These are phyloP conservation scores for Trichoderma parareesei DNA, from an alignment of 495 filamentous ascomycete genomes.

Conservation along the genomic window DNA sequence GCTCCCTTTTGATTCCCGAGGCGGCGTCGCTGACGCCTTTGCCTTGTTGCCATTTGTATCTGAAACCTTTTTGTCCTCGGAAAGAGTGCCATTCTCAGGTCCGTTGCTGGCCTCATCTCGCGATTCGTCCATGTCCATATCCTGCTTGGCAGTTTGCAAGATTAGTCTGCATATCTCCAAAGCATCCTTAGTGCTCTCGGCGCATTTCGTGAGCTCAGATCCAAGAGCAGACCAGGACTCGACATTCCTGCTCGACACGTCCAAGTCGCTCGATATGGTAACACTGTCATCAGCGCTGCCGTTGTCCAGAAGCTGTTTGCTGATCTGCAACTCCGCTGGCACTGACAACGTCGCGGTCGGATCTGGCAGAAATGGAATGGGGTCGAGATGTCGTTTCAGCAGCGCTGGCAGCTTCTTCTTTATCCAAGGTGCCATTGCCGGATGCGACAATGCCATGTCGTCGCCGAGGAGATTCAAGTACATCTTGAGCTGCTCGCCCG, in stretches of 20 bases:
- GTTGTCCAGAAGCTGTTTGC: not conserved
- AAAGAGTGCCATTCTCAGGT: not conserved
- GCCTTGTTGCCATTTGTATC: not conserved
- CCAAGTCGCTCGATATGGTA: conserved; percentile 45
- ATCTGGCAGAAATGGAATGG: conserved; percentile 66
- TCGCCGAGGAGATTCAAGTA: conserved; percentile 64
- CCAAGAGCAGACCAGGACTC: conserved; percentile 9
- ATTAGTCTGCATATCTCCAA: conserved; percentile 10
- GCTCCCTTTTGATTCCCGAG: not conserved
- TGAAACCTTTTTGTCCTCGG: not conserved
- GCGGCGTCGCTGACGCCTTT: not conserved
- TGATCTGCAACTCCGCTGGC: conserved; percentile 11
- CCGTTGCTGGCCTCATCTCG: conserved; percentile 12
- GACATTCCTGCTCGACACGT: not conserved
- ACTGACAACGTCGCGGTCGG: conserved; percentile 31
- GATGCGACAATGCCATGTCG: conserved; percentile 57
- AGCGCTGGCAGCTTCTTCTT: conserved; percentile 55
- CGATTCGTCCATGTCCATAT: conserved; percentile 19
- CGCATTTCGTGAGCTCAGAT: conserved; percentile 8
- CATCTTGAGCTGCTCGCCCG: conserved; percentile 65
- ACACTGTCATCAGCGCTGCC: conserved; percentile 22
- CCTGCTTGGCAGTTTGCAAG: conserved; percentile 1
- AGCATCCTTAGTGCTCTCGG: conserved; percentile 5
- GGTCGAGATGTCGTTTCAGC: conserved; percentile 62
- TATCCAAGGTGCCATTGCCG: conserved; percentile 52